phyloP scores from a whole-genome alignment of 106 monocot genomes.

The Posidonia australis region DNA sequence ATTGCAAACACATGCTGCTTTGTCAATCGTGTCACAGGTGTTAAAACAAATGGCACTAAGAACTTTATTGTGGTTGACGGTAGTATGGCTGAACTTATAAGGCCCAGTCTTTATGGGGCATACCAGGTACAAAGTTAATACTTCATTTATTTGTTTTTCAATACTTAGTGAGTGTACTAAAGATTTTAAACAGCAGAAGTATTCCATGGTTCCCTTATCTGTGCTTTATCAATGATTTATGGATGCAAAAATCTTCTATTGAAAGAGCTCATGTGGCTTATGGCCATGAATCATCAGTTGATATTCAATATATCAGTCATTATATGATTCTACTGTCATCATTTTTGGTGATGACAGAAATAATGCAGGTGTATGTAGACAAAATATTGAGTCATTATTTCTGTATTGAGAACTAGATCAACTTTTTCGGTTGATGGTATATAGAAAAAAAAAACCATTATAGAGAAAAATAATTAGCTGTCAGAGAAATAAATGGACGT shows the following conservation, averaged over 20 bases:
- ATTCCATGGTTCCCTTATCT: not conserved
- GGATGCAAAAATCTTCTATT: not conserved
- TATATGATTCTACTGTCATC: no score
- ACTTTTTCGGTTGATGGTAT: no score
- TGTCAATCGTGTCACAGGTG: conserved; percentile 88
- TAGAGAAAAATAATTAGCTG: no score
- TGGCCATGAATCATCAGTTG: no score
- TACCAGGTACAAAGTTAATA: conserved; percentile 57
- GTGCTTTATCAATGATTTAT: not conserved
- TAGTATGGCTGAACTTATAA: conserved; percentile 93
- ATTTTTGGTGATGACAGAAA: no score
- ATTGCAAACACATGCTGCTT: conserved; percentile 98
- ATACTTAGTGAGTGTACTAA: no score
- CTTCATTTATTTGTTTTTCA: not conserved
- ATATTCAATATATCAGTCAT: no score
- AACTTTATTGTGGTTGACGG: conserved; percentile 91
- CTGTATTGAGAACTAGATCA: no score
- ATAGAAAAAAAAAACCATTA: no score
- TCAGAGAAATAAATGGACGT: no score
- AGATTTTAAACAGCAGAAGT: not conserved
- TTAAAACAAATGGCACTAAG: conserved; percentile 92
- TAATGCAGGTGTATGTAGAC: no score
- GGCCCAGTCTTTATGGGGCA: conserved; percentile 91
- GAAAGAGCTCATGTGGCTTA: not conserved
- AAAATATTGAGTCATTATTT: no score